Percentiles rank a stretch among this genome's conserved stretches.
Evolutionary conservation across 495 filamentous ascomycete species (phyloP).

Genomic region (Aspergillus funiculosus): DNA sequence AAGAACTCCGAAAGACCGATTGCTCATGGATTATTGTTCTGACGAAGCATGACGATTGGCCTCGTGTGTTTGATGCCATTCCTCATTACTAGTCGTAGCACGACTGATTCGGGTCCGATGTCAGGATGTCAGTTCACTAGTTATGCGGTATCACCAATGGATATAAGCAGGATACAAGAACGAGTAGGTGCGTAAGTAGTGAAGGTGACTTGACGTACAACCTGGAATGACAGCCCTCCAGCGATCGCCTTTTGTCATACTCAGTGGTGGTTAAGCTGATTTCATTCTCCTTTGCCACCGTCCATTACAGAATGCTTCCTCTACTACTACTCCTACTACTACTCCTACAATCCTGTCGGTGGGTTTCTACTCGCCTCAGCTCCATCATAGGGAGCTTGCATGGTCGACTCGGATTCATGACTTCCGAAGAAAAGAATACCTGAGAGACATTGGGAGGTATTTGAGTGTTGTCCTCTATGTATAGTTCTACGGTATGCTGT

Average conservation of each 20-base stretch:
- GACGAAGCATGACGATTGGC: neutral
- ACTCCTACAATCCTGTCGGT: no score
- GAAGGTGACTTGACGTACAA: constrained; percentile 10
- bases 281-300: no score
- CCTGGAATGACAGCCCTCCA: constrained; percentile 8
- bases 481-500: no score
- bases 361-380: no score
- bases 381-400: constrained; percentile 11
- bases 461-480: neutral
- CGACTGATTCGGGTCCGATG: neutral
- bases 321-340: neutral
- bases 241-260: constrained; percentile 4
- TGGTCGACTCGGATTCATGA: constrained; percentile 1
- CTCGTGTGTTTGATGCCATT: neutral
- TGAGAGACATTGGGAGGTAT: neutral
- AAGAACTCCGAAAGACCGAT: no score
- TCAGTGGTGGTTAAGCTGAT: constrained; percentile 10
- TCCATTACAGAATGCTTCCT: no score
- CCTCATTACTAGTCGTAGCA: neutral
- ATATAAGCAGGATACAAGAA: no score
- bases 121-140: neutral
- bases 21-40: neutral
- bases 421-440: constrained; percentile 10
- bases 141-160: neutral
- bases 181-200: no score